Evolutionary conservation across 1,139 yeast species (phyloP), one percentile per base, ranked within the genome.

Genomic region (Blastobotrys serpentis): DNA sequence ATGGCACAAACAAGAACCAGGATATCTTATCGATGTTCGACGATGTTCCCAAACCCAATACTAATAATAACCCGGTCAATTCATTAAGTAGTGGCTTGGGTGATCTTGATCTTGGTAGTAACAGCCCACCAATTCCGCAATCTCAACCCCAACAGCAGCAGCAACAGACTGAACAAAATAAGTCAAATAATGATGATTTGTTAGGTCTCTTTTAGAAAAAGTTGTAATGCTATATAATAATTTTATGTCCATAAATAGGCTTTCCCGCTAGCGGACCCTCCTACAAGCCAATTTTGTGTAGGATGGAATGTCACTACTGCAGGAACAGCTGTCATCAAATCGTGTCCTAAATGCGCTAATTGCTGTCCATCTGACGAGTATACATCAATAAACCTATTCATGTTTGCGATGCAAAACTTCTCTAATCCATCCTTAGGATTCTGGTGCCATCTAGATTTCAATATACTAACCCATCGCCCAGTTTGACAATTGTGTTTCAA

Each of bases 241-340:
- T 23, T 40, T 41, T 47, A 59, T n/a, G 48, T 43, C 62, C 62
- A 66, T 16, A 89, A 65, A 63, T 85, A 87, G 0, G 83, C 81
- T 63, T 89, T 89, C n/a, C 98, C 98, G 61, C 94, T 86, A 21
- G 96, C 95, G 55, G 90, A 86, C 6, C 96, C 98, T 2, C 98
- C 98, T 1, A 80, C 89, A 2, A 86, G 71, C 96, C 97, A 89
- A 64, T 90, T 88, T 59, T 83, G 77, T 1, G 86, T 77, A 2
- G 92, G 95, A 65, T 92, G 98, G 69, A 92, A 75, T 18, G 79
- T 73, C 18, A 81, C 75, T 1, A 86, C 97, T 0, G 98, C 97
- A 1, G 98, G 98, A 1, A 92, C 96, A 0, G 95, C 89, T 0
- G 95, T 86, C 67, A 86, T 78, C 39, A 72, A 58, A 36, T 70